Conservation (phyloP, 768 basidiomycete species). For the Gautieria morchelliformis region DNA sequence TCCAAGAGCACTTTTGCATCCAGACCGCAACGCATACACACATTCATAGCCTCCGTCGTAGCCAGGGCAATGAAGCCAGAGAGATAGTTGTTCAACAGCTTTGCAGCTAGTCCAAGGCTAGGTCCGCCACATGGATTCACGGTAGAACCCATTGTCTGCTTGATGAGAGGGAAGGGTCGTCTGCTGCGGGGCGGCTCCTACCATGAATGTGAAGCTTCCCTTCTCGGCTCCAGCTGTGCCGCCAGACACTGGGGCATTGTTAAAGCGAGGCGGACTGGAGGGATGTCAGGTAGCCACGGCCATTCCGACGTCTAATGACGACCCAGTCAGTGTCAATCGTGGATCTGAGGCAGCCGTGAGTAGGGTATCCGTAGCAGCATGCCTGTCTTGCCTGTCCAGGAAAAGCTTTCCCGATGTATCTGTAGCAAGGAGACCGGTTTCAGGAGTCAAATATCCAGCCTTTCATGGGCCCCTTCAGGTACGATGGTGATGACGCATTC, state of each 20-base stretch:
- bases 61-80: slow-evolving; percentile 11
- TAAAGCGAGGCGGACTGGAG: slow-evolving; percentile 1
- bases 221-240: slow-evolving; percentile 9
- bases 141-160: slow-evolving; percentile 1
- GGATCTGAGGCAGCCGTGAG: not conserved
- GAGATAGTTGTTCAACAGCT: slow-evolving; percentile 10
- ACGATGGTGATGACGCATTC: slow-evolving; percentile 35
- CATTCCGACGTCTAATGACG: slow-evolving; percentile 5
- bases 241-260: slow-evolving; percentile 5
- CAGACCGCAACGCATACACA: slow-evolving; percentile 9
- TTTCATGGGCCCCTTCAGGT: slow-evolving; percentile 32
- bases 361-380: not conserved
- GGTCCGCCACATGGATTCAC: slow-evolving; percentile 6
- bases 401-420: slow-evolving; percentile 6
- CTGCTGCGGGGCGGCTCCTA: slow-evolving; percentile 1
- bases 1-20: slow-evolving; percentile 4
- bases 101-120: slow-evolving; percentile 8
- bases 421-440: slow-evolving; percentile 7
- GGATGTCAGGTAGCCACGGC: slow-evolving; percentile 1
- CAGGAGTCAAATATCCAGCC: slow-evolving; percentile 8
- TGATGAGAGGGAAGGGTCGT: slow-evolving; percentile 4
- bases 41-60: slow-evolving; percentile 11
- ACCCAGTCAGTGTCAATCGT: slow-evolving; percentile 10
- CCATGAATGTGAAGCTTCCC: slow-evolving; percentile 5
- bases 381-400: slow-evolving; percentile 1